Percentiles rank a stretch among this genome's conserved stretches.
Conservation (phyloP, 345 rosid species). For the Anastatica hierochuntica region DNA sequence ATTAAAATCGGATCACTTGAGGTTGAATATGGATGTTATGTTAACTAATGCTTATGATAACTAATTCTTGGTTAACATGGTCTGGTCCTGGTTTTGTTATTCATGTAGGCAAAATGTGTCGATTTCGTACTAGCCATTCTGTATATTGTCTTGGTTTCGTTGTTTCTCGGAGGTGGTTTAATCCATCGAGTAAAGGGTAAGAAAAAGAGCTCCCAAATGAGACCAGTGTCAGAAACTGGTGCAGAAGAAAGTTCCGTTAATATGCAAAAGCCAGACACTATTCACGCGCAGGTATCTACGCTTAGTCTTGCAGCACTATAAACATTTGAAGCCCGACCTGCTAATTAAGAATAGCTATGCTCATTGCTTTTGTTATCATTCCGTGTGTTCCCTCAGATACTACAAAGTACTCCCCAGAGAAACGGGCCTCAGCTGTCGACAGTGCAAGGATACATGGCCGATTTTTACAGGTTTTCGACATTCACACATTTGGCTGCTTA, state of each 20-base stretch:
- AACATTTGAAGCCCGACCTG: neutral
- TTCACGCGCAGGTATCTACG: constrained; percentile 53
- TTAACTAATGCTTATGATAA: neutral
- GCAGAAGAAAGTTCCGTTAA: constrained; percentile 32
- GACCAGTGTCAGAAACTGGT: constrained; percentile 33
- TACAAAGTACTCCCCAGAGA: constrained; percentile 60
- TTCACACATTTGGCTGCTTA: constrained; percentile 6
- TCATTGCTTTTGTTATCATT: constrained; percentile 2
- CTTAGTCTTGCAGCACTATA: neutral
- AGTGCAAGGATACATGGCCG: constrained; percentile 83
- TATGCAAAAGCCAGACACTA: constrained; percentile 50
- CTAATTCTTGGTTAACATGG: constrained; percentile 1
- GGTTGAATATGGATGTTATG: constrained; percentile 30
- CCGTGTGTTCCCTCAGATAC: constrained; percentile 36
- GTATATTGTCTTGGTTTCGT: constrained; percentile 58
- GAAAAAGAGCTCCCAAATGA: constrained; percentile 42
- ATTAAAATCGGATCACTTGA: constrained; percentile 65
- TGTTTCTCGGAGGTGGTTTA: constrained; percentile 75
- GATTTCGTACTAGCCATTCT: constrained; percentile 63
- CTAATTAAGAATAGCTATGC: neutral
- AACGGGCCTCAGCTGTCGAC: constrained; percentile 57
- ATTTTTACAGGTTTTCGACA: constrained; percentile 61
- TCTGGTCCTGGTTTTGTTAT: constrained; percentile 19
- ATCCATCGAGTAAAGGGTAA: constrained; percentile 48
- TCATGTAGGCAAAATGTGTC: constrained; percentile 69